Percentiles rank a stretch among this genome's conserved stretches.
Conservation (phyloP, 2,329 filamentous ascomycete genomes). For the Coniochaeta pulveracea region DNA sequence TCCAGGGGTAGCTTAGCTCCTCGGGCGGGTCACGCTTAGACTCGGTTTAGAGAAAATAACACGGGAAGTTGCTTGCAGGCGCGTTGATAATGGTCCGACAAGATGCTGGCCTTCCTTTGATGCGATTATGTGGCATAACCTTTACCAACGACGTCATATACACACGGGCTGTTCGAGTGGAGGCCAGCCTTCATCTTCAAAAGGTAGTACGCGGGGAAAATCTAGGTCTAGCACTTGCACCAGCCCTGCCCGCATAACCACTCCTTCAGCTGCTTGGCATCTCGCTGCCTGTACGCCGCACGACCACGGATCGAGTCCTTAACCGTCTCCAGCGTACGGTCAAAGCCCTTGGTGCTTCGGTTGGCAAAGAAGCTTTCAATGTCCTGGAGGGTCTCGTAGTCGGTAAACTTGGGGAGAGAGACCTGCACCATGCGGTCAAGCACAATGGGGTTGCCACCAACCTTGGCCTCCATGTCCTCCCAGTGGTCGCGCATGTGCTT, state of each 20-base stretch:
- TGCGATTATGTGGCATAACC: too few species aligned
- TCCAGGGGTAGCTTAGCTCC: too few species aligned
- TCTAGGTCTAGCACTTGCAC: too few species aligned
- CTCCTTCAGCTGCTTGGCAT: conserved; percentile 60
- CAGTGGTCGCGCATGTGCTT: conserved; percentile 78
- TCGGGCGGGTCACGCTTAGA: too few species aligned
- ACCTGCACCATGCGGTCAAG: conserved; percentile 80
- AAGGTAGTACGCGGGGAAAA: too few species aligned
- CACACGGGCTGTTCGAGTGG: too few species aligned
- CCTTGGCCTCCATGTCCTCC: conserved; percentile 56
- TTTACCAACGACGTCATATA: too few species aligned
- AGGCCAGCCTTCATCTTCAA: too few species aligned
- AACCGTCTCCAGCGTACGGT: conserved; percentile 75
- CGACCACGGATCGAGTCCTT: conserved; percentile 77
- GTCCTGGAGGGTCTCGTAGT: conserved; percentile 57
- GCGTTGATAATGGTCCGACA: too few species aligned
- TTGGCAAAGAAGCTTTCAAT: conserved; percentile 75
- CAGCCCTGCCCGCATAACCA: conserved; percentile 48
- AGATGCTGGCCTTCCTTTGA: too few species aligned
- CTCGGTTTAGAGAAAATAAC: too few species aligned
- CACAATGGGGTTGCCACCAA: conserved; percentile 71
- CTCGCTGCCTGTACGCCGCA: conserved; percentile 71
- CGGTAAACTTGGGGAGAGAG: conserved; percentile 68
- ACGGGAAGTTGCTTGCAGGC: too few species aligned
- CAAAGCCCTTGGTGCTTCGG: conserved; percentile 79